Base-by-base conservation (phyloP, 306 rosid species). In the Cicer pinnatifidum region DNA sequence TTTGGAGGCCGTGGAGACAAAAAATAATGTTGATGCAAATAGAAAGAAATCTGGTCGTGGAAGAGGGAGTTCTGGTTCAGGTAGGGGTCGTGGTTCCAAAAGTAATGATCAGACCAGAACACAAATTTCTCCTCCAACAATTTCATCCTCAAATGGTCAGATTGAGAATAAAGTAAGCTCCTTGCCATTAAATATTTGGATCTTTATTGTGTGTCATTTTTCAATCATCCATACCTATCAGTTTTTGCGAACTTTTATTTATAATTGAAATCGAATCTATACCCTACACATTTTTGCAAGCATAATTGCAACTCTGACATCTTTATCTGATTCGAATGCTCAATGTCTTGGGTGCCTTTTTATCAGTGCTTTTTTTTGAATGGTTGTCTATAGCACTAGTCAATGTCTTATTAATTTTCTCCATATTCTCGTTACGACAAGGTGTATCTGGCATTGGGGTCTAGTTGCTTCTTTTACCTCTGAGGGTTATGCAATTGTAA, bases 11-110 rank as follows among this genome's bases (percentile, higher is more conserved):
- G 60, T 48, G 19, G 96, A 91, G 83, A 71, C 87, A 47, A 91
- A 84, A 84, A 70, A 16, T 67, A 87, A 65, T 69, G 35, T 71
- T 75, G 97, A 95, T 81, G 77, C 64, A 73, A 90, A 80, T 81
- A 86, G 79, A 83, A 95, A 90, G 90, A 95, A 84, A 71, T 84
- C 87, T 52, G 93, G 92, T 53, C 96, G 97, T 53, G 99, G 99
- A 81, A 87, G 97, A 80, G 97, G 91, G 72, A 73, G 76, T 81
- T 87, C 89, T 62, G 84, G 82, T 80, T 87, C 89, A 6, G 86
- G 90, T 38, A 84, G 97, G 68, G 93, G 96, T n/a, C 99, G 99
- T 71, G 89, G 91, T 73, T 79, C 97, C 69, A 90, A 82, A 83
- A 81, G 41, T 81, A 85, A 82, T 73, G 99, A 95, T 84, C 97